Conservation (phyloP, 129 eudicot genomes). For the Flaveria brownii region DNA sequence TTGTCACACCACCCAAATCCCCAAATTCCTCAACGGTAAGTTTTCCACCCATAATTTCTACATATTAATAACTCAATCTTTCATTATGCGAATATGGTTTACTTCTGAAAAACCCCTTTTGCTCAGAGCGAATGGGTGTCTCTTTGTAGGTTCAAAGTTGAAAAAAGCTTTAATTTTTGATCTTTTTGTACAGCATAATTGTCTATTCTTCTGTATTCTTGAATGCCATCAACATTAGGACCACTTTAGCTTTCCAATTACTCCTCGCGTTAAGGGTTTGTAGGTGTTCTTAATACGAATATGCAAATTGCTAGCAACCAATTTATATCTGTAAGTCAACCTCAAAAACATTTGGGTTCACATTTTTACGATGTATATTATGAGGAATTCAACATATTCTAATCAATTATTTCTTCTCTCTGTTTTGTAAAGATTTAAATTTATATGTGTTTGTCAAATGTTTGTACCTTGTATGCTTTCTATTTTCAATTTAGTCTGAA, state of each 20-base stretch:
- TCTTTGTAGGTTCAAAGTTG: no score
- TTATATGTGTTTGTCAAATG: not conserved
- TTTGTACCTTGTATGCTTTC: not conserved
- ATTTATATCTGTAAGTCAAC: not conserved
- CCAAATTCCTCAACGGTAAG: conserved; percentile 12
- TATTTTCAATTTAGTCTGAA: not conserved
- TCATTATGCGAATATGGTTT: not conserved
- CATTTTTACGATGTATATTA: not conserved
- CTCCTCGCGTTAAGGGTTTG: not conserved
- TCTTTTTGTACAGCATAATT: not conserved
- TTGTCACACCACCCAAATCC: not conserved
- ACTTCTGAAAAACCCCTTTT: no score
- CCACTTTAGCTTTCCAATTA: not conserved
- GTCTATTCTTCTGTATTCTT: not conserved
- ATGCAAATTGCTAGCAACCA: not conserved
- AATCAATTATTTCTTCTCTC: not conserved
- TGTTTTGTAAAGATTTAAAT: not conserved
- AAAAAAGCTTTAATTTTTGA: no score
- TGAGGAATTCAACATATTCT: not conserved
- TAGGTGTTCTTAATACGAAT: no score
- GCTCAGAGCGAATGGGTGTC: no score
- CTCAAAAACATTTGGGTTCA: not conserved
- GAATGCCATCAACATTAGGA: not conserved
- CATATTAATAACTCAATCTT: not conserved
- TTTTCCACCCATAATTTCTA: not conserved